These are phyloP conservation scores for Leccinum ochraceum DNA, from an alignment of 768 basidiomycete genomes.

Conservation along the genomic window DNA sequence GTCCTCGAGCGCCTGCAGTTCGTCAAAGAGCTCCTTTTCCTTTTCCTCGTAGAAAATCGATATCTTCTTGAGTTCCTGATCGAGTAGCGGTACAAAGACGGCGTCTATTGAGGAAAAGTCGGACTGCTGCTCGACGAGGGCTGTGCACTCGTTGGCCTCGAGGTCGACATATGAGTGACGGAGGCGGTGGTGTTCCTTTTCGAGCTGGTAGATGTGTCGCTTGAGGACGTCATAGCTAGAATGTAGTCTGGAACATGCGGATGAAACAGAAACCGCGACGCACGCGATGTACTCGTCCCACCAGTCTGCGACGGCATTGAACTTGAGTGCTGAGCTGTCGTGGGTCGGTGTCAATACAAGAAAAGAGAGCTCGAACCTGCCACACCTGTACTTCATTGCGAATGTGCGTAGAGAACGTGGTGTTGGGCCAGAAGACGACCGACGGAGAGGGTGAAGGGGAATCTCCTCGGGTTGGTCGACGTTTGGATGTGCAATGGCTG, in stretches of 20 bases:
- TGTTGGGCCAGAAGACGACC: no score
- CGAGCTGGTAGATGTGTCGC: constrained; percentile 82
- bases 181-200: constrained; percentile 59
- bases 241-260: not conserved
- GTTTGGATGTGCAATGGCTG: constrained; percentile 15
- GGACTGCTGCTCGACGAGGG: no score
- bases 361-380: no score
- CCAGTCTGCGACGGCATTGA: constrained; percentile 87
- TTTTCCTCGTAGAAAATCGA: not conserved
- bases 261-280: constrained; percentile 31
- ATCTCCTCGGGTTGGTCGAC: constrained; percentile 26
- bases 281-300: constrained; percentile 91
- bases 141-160: not conserved
- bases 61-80: not conserved
- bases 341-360: no score
- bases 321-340: no score
- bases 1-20: not conserved
- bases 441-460: constrained; percentile 17
- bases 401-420: no score
- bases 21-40: not conserved
- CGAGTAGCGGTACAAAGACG: not conserved
- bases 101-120: not conserved
- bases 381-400: no score
- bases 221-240: constrained; percentile 80
- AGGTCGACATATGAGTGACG: not conserved